Evolutionary conservation across 495 filamentous ascomycete genomes (phyloP), one percentile per base, ranked within the genome.

Genomic region (Astrocystis sublimbata): DNA sequence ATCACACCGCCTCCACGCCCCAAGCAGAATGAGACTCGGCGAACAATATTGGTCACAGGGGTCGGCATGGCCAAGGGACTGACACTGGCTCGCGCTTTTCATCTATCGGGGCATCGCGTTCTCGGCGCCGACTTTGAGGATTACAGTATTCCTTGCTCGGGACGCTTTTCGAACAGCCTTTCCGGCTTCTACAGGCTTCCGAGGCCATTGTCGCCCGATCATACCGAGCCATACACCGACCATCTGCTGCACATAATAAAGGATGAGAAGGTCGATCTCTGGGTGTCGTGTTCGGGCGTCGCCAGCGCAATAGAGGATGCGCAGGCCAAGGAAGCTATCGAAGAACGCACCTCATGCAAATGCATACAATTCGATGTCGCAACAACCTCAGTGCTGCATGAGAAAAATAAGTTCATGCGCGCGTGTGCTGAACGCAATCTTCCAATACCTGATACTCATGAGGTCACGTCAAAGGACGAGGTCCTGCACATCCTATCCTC

Each of bases 221-320:
- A 61, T 4, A 15, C 50, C 33, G 66, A 58, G 49, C 56, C n/a
- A 62, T 75, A 65, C 70, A 75, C 28, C 85, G 17, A 24, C 6
- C 30, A 82, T 35, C 70, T 92, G 7, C 64, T 88, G 6, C 65
- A 83, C 15, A 79, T 91, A 15, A 76, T 92, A 33, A 71, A 80
- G 28, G 70, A 76, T 7, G 87, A 92, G 56, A 79, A 81, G 0
- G 80, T 90, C 17, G 85, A 91, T 56, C 64, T 92, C 0, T 93
- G 90, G 90, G 82, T 93, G 13, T 85, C 82, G 42, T 91, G 88
- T 65, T 89, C 88, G 0, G 83, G 82, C 8, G 83, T 85, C 7
- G 78, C 80, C 15, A 80, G 77, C 2, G 82, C 83, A 5, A 64
- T 86, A 7, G 84, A 88, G 65, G 89, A 92, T 70, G 88, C 82